Evolutionary conservation across 305 asterid species (phyloP), one percentile per base, ranked within the genome.

Genomic region (Striga hermonthica): DNA sequence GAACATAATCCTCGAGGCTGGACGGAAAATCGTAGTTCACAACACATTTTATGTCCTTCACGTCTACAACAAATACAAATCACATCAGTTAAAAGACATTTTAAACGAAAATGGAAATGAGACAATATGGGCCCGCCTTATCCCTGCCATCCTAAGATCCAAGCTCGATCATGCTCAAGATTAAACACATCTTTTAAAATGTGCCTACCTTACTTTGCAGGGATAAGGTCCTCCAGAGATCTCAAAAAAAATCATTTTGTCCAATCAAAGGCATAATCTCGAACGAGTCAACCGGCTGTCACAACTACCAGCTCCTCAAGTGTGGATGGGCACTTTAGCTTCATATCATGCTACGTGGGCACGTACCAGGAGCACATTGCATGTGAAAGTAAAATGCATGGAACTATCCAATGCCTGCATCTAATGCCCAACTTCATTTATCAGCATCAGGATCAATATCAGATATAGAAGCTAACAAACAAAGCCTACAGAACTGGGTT

Each of bases 201-300:
- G 88, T 87, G 95, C 91, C 89, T 89, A 91, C 95, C 96, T 81
- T 81, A 86, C 86, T 82, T 85, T 84, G 95, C 95, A 91, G 94
- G 98, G 98, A 91, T 91, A 91, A 91, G 89, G 84, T 82, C 80
- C 82, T 72, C 89, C 83, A 80, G 68, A 74, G 72, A 74, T 78
- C 70, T 79, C 84, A 79, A 79, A 76, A 79, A 76, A 22, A 76
- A 70, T 74, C 82, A 75, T 66, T 22, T 22, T 41, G 67, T 72
- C 80, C 82, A 79, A 74, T 86, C 73, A 72, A 74, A 64, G 57
- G 74, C 77, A 79, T 65, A 76, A 72, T 80, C 85, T 75, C 61
- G 81, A 71, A 73, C 49, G 84, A 84, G 89, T 86, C 98, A 81
- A 82, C 98, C 96, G 95, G 95, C 98, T 89, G 96, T 84, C 89